A percentile compares a stretch with the other conserved stretches of the same genome.
Conservation (phyloP, 2,329 filamentous ascomycete genomes). For the Trichoderma koningiopsis region DNA sequence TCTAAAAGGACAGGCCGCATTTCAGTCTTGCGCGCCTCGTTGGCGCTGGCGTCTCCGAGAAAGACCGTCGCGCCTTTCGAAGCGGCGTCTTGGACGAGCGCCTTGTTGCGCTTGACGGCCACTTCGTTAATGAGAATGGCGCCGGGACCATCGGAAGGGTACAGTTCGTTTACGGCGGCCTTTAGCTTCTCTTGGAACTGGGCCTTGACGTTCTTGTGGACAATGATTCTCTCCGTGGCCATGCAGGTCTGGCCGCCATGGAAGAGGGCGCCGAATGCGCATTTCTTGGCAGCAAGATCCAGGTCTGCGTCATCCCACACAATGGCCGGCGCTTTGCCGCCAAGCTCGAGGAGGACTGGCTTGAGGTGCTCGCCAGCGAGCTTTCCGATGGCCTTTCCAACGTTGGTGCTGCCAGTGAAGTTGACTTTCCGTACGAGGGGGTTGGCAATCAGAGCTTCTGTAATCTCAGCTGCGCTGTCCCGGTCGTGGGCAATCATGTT, state of each 20-base stretch:
- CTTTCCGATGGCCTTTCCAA: constrained; percentile 72
- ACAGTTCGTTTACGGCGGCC: constrained; percentile 45
- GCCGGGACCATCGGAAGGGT: constrained; percentile 60
- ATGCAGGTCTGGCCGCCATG: constrained; percentile 84
- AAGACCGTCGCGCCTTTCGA: constrained; percentile 64
- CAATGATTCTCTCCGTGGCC: constrained; percentile 74
- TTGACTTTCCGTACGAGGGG: constrained; percentile 76
- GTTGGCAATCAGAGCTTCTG: constrained; percentile 67
- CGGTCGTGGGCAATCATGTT: constrained; percentile 71
- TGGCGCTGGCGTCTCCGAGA: constrained; percentile 41
- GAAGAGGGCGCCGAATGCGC: constrained; percentile 70
- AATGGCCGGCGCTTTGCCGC: constrained; percentile 79
- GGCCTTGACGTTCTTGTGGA: constrained; percentile 51
- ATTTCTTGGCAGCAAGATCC: constrained; percentile 67
- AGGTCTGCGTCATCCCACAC: constrained; percentile 81
- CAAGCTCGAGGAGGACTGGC: constrained; percentile 77
- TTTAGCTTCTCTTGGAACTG: constrained; percentile 51
- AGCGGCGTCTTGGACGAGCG: constrained; percentile 67
- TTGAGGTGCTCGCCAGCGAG: constrained; percentile 75
- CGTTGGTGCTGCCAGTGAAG: constrained; percentile 77
- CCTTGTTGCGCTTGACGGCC: constrained; percentile 66
- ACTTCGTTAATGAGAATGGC: constrained; percentile 70
- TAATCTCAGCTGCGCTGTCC: constrained; percentile 67
- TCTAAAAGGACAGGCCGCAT: constrained; percentile 69
- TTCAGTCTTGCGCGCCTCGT: constrained; percentile 40